Conservation (phyloP, 768 basidiomycete genomes). For the Omphalotus guepiniiformis region DNA sequence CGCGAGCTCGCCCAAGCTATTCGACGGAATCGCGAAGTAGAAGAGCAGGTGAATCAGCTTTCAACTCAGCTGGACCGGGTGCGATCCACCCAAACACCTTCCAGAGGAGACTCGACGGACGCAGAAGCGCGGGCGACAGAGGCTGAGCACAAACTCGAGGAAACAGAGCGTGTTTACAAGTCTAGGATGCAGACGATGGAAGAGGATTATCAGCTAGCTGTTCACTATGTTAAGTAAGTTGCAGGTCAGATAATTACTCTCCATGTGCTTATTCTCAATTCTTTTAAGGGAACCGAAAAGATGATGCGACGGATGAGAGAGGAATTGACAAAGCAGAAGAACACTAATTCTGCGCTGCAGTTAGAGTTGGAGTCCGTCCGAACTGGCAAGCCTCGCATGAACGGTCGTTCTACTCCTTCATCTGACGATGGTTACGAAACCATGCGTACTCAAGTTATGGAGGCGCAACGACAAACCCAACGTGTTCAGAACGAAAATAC, state of each 20-base stretch:
- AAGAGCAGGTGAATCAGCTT: conserved; percentile 62
- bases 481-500: conserved; percentile 71
- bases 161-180: conserved; percentile 75
- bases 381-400: conserved; percentile 55
- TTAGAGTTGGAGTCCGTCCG: conserved; percentile 73
- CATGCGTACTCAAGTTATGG: conserved; percentile 67
- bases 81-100: conserved; percentile 56
- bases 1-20: conserved; percentile 65
- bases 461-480: conserved; percentile 73
- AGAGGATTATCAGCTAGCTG: conserved; percentile 93
- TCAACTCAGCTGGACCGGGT: conserved; percentile 64
- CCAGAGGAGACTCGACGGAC: conserved; percentile 32
- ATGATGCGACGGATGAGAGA: conserved; percentile 97
- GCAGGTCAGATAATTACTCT: conserved; percentile 3
- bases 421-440: conserved; percentile 67
- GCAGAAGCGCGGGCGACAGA: conserved; percentile 49
- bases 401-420: conserved; percentile 76
- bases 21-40: conserved; percentile 69
- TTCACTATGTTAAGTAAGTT: conserved; percentile 93
- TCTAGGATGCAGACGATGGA: conserved; percentile 85
- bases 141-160: conserved; percentile 74
- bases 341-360: conserved; percentile 73
- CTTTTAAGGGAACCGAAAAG: conserved; percentile 86
- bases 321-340: conserved; percentile 89
- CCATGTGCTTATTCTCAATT: conserved; percentile 14